Conservation (phyloP, 805 yeast species). For the Kodamaea jinghongensis region DNA sequence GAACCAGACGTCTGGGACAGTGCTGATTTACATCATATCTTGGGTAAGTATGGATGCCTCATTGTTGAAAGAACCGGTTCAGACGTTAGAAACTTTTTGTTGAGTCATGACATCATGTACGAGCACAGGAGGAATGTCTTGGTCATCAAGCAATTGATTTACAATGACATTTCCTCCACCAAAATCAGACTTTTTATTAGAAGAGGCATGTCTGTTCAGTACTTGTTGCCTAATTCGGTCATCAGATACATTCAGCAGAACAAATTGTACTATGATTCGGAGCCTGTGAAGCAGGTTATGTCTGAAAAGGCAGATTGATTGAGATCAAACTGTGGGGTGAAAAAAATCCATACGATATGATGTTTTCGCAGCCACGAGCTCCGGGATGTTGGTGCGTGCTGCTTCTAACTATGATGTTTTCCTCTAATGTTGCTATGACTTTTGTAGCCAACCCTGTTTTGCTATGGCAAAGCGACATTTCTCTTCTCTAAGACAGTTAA, state of each 20-base stretch:
- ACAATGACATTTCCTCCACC: constrained; percentile 93
- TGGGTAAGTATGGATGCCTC: constrained; percentile 94
- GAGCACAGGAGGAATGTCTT: constrained; percentile 91
- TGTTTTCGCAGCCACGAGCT: no score
- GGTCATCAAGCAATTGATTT: constrained; percentile 92
- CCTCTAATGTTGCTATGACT: no score
- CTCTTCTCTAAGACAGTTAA: no score
- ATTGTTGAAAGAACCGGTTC: constrained; percentile 96
- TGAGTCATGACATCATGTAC: constrained; percentile 95
- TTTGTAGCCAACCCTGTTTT: no score
- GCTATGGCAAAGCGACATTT: no score
- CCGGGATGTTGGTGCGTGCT: no score
- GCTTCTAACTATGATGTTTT: no score
- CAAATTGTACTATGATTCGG: constrained; percentile 80
- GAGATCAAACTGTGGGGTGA: no score
- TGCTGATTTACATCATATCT: constrained; percentile 87
- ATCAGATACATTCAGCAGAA: constrained; percentile 94
- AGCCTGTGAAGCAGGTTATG: constrained; percentile 89
- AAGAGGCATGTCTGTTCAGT: constrained; percentile 96
- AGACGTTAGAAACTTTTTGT: constrained; percentile 87
- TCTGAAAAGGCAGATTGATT: constrained; percentile 29
- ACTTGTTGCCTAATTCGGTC: constrained; percentile 88
- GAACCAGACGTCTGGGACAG: constrained; percentile 99
- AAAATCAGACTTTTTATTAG: constrained; percentile 89
- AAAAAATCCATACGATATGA: no score